Evolutionary conservation across 2,329 filamentous ascomycete genomes (phyloP).

Genomic region (Hypoxylon sp.): DNA sequence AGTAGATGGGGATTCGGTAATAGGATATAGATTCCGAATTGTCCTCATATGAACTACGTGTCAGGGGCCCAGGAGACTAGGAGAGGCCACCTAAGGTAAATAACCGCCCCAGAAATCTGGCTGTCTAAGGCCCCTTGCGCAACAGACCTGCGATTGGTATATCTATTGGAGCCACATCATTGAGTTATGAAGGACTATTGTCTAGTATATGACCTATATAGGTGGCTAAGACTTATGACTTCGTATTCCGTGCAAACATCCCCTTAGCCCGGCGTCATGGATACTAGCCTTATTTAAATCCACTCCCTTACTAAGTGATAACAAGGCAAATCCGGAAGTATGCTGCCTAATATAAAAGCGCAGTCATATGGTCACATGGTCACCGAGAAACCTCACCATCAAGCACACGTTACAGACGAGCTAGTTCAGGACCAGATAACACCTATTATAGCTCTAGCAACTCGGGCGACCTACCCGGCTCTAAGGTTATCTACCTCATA

Average conservation of each 20-base stretch:
- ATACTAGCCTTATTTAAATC: background rate
- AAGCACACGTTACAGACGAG: background rate
- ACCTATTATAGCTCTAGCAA: background rate
- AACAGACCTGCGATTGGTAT: slow-evolving; percentile 3
- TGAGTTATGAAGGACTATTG: background rate
- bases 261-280: slow-evolving; percentile 2
- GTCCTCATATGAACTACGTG: background rate
- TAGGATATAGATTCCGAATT: slow-evolving; percentile 1
- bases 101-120: slow-evolving; percentile 2
- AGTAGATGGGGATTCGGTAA: slow-evolving; percentile 5
- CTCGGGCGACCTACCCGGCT: background rate
- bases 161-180: slow-evolving; percentile 33
- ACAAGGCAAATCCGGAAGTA: background rate
- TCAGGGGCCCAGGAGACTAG: background rate
- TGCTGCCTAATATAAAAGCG: background rate
- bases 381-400: background rate
- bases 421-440: background rate
- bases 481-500: background rate
- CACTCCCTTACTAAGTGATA: background rate
- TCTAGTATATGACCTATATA: slow-evolving; percentile 12
- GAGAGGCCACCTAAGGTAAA: slow-evolving; percentile 2
- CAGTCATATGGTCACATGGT: background rate
- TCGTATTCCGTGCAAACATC: slow-evolving; percentile 21
- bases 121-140: slow-evolving; percentile 16
- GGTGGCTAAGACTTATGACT: slow-evolving; percentile 7